Evolutionary conservation across 2,329 filamentous ascomycete genomes (phyloP).

Genomic region (Zopfia rhizophila): DNA sequence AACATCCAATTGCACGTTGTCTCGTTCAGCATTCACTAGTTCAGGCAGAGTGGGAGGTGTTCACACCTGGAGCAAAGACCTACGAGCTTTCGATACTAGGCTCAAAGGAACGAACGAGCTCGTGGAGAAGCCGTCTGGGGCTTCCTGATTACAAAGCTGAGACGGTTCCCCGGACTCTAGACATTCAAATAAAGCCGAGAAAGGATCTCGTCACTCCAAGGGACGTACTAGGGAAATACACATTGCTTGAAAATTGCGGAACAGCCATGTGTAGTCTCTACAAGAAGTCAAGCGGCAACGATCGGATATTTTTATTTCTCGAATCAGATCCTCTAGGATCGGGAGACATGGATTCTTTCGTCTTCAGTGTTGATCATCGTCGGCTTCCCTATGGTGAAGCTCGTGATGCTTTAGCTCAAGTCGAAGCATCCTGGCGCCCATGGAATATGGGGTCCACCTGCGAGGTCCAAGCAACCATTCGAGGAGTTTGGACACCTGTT

Average conservation of each 20-base stretch:
- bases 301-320: conserved; percentile 68
- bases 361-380: conserved; percentile 64
- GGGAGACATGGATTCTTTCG: conserved; percentile 62
- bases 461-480: conserved; percentile 13
- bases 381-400: conserved; percentile 59
- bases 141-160: conserved; percentile 52
- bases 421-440: conserved; percentile 52
- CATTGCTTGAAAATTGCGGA: conserved; percentile 65
- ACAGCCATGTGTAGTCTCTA: conserved; percentile 67
- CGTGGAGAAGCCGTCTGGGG: conserved; percentile 51
- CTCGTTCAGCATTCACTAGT: conserved; percentile 22
- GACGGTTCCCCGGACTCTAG: conserved; percentile 57
- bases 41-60: conserved; percentile 36
- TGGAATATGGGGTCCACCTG: conserved; percentile 24
- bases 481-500: conserved; percentile 24
- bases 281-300: conserved; percentile 46
- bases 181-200: conserved; percentile 48
- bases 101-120: conserved; percentile 31
- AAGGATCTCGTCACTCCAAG: conserved; percentile 32
- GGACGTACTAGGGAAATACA: conserved; percentile 63
- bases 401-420: conserved; percentile 57
- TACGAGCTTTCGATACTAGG: conserved; percentile 31
- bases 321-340: conserved; percentile 64
- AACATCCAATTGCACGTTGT: conserved; percentile 33
- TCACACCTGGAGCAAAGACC: conserved; percentile 20